Evolutionary conservation across 305 asterid species (phyloP), one percentile per base, ranked within the genome.

Genomic region (Fraxinus angustifolia): DNA sequence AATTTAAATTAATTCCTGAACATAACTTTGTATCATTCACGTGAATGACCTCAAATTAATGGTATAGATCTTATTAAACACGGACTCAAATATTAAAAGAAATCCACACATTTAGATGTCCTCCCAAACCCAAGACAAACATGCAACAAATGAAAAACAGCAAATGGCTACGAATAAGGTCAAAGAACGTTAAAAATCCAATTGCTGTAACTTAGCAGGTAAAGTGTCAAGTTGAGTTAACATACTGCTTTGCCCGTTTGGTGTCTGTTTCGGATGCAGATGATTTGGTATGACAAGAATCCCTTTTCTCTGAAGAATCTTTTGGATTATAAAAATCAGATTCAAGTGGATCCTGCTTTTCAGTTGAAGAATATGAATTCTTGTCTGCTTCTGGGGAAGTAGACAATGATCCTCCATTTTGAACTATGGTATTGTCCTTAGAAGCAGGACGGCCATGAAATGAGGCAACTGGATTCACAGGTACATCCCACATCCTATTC

Each of bases 181-280:
- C 75, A 16, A 31, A 74, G 56, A 31, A 79, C n/a, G 14, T 40
- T 33, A 70, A 71, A 80, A 48, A 35, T 17, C 26, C 6, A 70
- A 45, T 35, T 21, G 38, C 19, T n/a, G 75, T 14, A 26, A 60
- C 68, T 26, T 35, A 81, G 75, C 76, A 34, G 78, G 79, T 53
- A 82, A 73, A 65, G 76, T 76, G 68, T 78, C 53, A 34, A 83
- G 83, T 71, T 83, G 81, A 78, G 83, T 83, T 80, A 74, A 88
- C 98, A 73, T 93, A 96, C 99, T 96, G 99, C 87, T 96, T 96
- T 65, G 98, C 97, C 38, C 94, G 93, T 83, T 93, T 93, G 65
- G 95, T 88, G 90, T 96, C 98, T 23, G 98, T 85, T 80, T 96
- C 98, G 71, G 91, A 88, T 75, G 90, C 82, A 60, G 86, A 83